Evolutionary conservation across 768 basidiomycete species (phyloP), one percentile per base, ranked within the genome.

Genomic region (Holtermannia corniformis): DNA sequence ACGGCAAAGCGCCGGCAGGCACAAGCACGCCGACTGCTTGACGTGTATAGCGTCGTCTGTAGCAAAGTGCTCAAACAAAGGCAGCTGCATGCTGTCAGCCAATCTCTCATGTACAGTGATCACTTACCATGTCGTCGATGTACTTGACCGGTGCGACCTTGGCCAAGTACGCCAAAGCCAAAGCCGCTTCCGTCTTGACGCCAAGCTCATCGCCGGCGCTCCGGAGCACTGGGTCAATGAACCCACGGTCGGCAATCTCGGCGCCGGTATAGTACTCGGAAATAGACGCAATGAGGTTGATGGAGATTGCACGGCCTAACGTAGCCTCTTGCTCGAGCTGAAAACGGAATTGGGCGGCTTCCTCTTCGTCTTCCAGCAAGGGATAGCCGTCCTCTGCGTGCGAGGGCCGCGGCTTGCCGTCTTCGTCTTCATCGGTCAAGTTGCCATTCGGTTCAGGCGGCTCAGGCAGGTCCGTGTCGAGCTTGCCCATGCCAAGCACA

Each of bases 241-340:
- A 67, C 1, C 67, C 70, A 47, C 57, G 54, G 21, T 58, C 58
- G 1, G 63, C 58, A 0, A 61, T 52, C 43, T 68, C 70, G 0
- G 60, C 44, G 2, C 46, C 54, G 25, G 52, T 49, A 45, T 61
- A 68, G 32, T 62, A 63, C 23, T 88, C 86, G 25, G 85, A 80
- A 12, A 90, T 82, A 5, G 87, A 83, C 37, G 90, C 90, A 76
- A 93, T 86, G 47, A 95, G 75, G 67, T 87, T 88, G 89, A 95
- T 90, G 62, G 88, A 88, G 3, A 87, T 86, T 46, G 93, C 76
- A 52, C 89, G 79, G 4, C 92, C 92, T 19, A 89, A 78, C 3
- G 85, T 81, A 13, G 85, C 87, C 67, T 92, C 87, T 59, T 88
- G 81, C 25, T 73, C 74, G 14, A 72, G 46, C 47, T 72, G 69